Evolutionary conservation across 75 land plant genomes (phyloP).

Genomic region (Sequoiadendron giganteum): DNA sequence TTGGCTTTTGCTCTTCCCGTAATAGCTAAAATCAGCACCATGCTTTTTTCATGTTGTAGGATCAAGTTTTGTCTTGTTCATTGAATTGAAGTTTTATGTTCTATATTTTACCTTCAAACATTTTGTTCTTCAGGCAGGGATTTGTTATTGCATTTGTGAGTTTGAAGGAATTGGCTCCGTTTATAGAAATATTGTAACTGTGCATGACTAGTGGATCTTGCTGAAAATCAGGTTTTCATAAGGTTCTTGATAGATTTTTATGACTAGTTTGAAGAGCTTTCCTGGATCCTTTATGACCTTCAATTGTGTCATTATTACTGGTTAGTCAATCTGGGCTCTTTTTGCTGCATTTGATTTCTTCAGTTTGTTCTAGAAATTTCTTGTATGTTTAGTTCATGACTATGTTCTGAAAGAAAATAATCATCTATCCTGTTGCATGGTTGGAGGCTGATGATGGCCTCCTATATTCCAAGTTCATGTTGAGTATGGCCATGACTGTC

Average conservation of each 20-base stretch:
- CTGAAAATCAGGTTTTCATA: too few species aligned
- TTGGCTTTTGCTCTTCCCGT: not conserved
- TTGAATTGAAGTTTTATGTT: not conserved
- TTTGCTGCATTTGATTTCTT: not conserved
- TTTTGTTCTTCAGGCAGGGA: not conserved
- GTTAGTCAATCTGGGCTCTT: not conserved
- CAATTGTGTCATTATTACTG: not conserved
- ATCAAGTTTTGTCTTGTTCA: not conserved
- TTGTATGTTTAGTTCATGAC: not conserved
- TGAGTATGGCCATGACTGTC: not conserved
- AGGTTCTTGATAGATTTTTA: not conserved
- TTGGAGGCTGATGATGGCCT: not conserved
- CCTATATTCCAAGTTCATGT: not conserved
- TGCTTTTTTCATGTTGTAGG: not conserved
- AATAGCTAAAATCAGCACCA: not conserved
- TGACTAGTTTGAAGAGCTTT: not conserved
- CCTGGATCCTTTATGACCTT: not conserved
- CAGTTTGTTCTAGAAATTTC: not conserved
- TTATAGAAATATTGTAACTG: conserved; percentile 9
- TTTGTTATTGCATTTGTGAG: not conserved
- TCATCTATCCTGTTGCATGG: not conserved
- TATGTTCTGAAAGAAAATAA: not conserved
- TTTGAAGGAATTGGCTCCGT: not conserved
- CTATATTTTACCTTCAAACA: not conserved
- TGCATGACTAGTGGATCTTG: not conserved